Evolutionary conservation across 331 rosid species (phyloP), one percentile per base, ranked within the genome.

Genomic region (Cucumis variabilis): DNA sequence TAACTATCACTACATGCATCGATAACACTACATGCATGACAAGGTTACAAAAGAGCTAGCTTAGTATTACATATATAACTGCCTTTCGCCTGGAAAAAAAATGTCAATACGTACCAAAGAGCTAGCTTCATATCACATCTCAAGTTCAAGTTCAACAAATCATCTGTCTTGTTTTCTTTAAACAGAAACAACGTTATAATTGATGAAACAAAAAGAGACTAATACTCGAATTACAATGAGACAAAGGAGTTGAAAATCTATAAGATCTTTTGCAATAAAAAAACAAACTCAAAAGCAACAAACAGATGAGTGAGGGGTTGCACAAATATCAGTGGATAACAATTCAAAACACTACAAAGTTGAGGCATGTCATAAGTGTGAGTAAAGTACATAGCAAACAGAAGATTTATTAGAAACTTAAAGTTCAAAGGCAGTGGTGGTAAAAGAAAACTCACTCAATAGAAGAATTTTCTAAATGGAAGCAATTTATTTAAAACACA

Each of bases 41-140:
- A n/a, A n/a, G n/a, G n/a, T n/a, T n/a, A n/a, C n/a, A n/a, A n/a
- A n/a, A n/a, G n/a, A n/a, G n/a, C n/a, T n/a, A n/a, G n/a, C n/a
- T n/a, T n/a, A n/a, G n/a, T n/a, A n/a, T 99, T 99, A 97, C 98
- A 97, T 94, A 81, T 97, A 97, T 89, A 97, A 85, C 88, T 97
- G 99, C 70, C 99, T 99, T 66, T 99, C 99, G 88, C 93, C 99
- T 97, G 92, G 71, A 86, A 86, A 91, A 91, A 79, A 87, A 30
- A 73, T 85, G 85, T 46, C 81, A 89, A 85, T 48, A 28, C 44
- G 41, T 16, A 83, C n/a, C 60, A n/a, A 77, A 23, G 30, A 28
- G 77, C 77, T 71, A 71, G 46, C 48, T 46, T 71, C 28, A 23
- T 62, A 50, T 25, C 44, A 78, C 41, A 78, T 46, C 51, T 51